Conservation (phyloP, 148 eudicot species). For the Heliosperma pusillum region DNA sequence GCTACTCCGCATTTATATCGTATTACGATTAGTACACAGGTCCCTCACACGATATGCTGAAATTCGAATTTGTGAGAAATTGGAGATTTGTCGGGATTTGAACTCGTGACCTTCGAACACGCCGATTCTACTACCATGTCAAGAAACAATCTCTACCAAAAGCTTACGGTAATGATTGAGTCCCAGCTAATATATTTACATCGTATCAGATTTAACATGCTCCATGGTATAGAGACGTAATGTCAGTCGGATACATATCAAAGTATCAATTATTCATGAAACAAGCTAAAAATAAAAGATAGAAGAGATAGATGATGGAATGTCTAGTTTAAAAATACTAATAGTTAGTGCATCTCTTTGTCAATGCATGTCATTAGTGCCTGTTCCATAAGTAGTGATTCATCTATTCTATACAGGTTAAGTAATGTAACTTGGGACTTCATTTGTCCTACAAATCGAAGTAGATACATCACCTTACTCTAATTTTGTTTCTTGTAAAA, state of each 20-base stretch:
- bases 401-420: not conserved
- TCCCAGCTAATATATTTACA: no score
- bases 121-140: no score
- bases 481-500: not conserved
- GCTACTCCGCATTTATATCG: no score
- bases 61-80: no score
- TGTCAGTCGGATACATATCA: not conserved
- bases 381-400: not conserved
- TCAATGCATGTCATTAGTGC: conserved; percentile 3
- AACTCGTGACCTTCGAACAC: no score
- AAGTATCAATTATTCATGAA: not conserved
- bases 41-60: no score
- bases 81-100: no score
- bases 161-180: no score
- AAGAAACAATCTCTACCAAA: no score
- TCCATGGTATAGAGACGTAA: conserved; percentile 14
- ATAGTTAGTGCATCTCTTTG: conserved; percentile 12
- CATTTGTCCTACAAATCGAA: conserved; percentile 11
- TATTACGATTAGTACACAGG: no score
- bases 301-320: not conserved
- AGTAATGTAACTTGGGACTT: not conserved
- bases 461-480: not conserved
- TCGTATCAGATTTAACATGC: not conserved
- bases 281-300: not conserved
- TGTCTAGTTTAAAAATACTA: not conserved